Evolutionary conservation across 2,329 filamentous ascomycete species (phyloP).

Genomic region (Monilinia vaccinii-corymbosi): DNA sequence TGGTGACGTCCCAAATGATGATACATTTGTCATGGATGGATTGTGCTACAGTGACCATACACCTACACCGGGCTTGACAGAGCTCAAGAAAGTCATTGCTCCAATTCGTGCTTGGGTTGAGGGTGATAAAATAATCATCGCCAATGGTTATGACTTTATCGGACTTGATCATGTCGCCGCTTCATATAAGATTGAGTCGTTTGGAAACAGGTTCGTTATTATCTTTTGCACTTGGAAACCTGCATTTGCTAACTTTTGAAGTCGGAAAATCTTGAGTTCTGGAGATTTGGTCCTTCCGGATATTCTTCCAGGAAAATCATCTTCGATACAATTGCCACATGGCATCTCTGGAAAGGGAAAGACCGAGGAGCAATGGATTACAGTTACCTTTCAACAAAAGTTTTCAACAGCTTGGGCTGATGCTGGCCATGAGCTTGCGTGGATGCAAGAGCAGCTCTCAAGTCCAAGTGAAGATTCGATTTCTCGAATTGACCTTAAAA

Average conservation of each 20-base stretch:
- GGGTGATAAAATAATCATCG: conserved; percentile 30
- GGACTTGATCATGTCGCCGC: conserved; percentile 40
- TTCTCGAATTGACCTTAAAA: conserved; percentile 16
- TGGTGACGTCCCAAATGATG: conserved; percentile 50
- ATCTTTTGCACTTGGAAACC: background rate
- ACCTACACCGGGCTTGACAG: conserved; percentile 46
- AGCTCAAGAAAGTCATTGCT: conserved; percentile 49
- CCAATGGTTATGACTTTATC: conserved; percentile 44
- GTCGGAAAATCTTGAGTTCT: conserved; percentile 26
- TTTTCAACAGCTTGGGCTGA: conserved; percentile 41
- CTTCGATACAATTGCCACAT: background rate
- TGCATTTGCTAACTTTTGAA: conserved; percentile 14
- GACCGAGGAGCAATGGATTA: conserved; percentile 7
- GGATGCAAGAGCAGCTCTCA: conserved; percentile 35
- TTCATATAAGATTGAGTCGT: conserved; percentile 37
- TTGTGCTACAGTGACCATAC: conserved; percentile 44
- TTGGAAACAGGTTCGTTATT: conserved; percentile 33
- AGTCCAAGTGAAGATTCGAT: background rate
- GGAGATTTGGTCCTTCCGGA: conserved; percentile 35
- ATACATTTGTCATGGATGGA: conserved; percentile 55
- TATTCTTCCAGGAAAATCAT: conserved; percentile 28
- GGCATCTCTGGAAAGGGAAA: conserved; percentile 10
- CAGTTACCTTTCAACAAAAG: conserved; percentile 32
- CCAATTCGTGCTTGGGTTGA: conserved; percentile 39
- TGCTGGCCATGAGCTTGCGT: conserved; percentile 45